Base-by-base conservation (phyloP, 1,139 yeast genomes). In the Scheffersomyces parashehatae region DNA sequence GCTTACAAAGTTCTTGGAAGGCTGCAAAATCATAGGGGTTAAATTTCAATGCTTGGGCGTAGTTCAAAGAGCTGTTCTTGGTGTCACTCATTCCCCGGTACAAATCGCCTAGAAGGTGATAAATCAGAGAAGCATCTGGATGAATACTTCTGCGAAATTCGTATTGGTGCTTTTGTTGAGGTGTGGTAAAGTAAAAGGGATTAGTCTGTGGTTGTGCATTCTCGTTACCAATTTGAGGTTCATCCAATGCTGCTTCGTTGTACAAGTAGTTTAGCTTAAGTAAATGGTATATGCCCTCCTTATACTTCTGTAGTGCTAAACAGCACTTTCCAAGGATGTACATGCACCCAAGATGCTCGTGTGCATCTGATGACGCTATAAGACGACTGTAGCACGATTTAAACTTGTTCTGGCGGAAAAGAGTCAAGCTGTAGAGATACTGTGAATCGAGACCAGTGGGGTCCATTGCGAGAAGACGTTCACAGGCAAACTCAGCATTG, bases 1-100 rank as follows among this genome's bases (percentile, higher is more conserved):
- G 69, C 46, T 77, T 77, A 56, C 93, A 83, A 38, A 93, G 68
- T 36, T 84, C 83, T 53, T 86, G 89, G 49, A 88, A 82, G 0
- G 97, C 91, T 58, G 89, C 97, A 78, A 95, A 90, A 40, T 89
- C 75, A 59, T 75, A 88, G 24, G 95, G 96, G 59, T 93, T 88
- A 46, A 75, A 65, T 47, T 81, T 79, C 44, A 89, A 70, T 0
- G 95, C 88, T 51, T 77, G 79, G 0, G 88, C 77, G 62, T 84
- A 88, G 54, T 82, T 78, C 40, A 83, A 68, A 0, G 86, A 79
- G 43, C 95, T 83, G 47, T 82, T 81, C 49, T 82, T 80, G 7
- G 71, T 60, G 57, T 86, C 89, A 32, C 53, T 55, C 9, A 74
- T 62, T 8, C 76, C 75, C 15, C 65, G 66, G 58, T 85, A 83